Evolutionary conservation across 1,284 basidiomycete species (phyloP).

Genomic region (Microbotryum violaceum): DNA sequence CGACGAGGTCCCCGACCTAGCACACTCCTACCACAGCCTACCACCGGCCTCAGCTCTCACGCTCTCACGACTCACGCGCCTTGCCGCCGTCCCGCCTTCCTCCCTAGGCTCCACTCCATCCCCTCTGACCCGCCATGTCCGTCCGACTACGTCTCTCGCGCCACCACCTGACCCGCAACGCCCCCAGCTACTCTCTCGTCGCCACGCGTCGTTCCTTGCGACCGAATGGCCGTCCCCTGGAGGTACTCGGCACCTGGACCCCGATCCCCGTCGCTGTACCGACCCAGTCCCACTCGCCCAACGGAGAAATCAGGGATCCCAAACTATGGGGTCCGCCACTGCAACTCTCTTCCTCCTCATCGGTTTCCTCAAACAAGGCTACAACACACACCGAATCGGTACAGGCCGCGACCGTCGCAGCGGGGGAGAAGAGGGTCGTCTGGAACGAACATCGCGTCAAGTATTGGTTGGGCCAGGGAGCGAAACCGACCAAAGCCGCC

Average conservation of each 20-base stretch:
- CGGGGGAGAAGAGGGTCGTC: slow-evolving; percentile 34
- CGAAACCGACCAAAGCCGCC: slow-evolving; percentile 40
- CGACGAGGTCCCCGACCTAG: too few relatives aligned
- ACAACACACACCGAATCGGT: background rate
- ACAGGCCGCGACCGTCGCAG: background rate
- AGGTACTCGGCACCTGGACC: slow-evolving; percentile 19
- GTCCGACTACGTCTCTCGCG: slow-evolving; percentile 27
- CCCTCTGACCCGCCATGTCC: too few relatives aligned
- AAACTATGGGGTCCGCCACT: slow-evolving; percentile 18
- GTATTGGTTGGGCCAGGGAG: slow-evolving; percentile 41
- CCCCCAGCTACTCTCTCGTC: slow-evolving; percentile 26
- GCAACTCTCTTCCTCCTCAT: background rate
- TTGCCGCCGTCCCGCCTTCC: too few relatives aligned
- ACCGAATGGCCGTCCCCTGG: slow-evolving; percentile 20
- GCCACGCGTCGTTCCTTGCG: slow-evolving; percentile 15
- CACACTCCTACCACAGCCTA: too few relatives aligned
- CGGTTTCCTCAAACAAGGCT: too few relatives aligned
- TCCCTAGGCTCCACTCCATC: too few relatives aligned
- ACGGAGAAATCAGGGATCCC: slow-evolving; percentile 11
- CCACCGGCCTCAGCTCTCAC: too few relatives aligned
- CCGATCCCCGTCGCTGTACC: slow-evolving; percentile 11
- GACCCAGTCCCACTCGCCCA: slow-evolving; percentile 14
- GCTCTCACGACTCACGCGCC: too few relatives aligned
- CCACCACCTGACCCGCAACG: slow-evolving; percentile 25
- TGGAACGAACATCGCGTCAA: slow-evolving; percentile 40